A percentile compares a stretch with the other conserved stretches of the same genome.
Evolutionary conservation across 129 eudicot species (phyloP).

Genomic region (Erigeron canadensis): DNA sequence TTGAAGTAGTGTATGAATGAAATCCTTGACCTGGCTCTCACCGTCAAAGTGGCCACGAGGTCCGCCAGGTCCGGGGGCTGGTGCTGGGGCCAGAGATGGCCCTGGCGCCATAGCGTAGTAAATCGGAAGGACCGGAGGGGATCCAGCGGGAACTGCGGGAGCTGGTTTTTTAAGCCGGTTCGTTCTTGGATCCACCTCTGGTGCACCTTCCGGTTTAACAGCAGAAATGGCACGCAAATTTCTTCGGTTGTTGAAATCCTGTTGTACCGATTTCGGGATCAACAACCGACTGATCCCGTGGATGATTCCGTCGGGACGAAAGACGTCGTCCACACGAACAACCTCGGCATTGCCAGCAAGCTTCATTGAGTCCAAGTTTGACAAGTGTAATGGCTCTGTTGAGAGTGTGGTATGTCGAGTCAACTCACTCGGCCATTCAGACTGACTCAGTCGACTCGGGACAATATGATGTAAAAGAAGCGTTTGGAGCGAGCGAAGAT

Average conservation of each 20-base stretch:
- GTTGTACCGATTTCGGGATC: conserved; percentile 46
- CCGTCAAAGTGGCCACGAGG: conserved; percentile 85
- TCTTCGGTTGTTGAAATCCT: conserved; percentile 49
- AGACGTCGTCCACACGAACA: conserved; percentile 46
- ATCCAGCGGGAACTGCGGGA: conserved; percentile 52
- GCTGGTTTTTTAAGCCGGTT: conserved; percentile 49
- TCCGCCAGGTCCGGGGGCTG: conserved; percentile 98
- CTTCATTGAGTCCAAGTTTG: conserved; percentile 5
- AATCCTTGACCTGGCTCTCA: conserved; percentile 83
- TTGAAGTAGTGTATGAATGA: conserved; percentile 72
- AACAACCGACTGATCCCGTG: conserved; percentile 48
- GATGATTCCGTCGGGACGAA: conserved; percentile 52
- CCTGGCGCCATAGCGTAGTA: conserved; percentile 88
- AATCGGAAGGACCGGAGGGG: conserved; percentile 74
- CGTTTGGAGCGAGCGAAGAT: conserved; percentile 66
- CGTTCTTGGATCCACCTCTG: conserved; percentile 54
- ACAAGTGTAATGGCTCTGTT: conserved; percentile 30
- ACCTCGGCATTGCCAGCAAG: conserved; percentile 51
- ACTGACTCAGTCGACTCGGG: conserved; percentile 56
- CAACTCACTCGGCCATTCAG: conserved; percentile 44
- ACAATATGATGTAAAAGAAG: conserved; percentile 70
- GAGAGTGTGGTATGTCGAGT: conserved; percentile 44
- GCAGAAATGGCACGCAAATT: conserved; percentile 54
- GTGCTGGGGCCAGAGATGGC: conserved; percentile 85
- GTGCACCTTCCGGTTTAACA: conserved; percentile 50